Evolutionary conservation across 2,329 filamentous ascomycete species (phyloP), one percentile per base, ranked within the genome.

Genomic region (Triangularia verruculosa): DNA sequence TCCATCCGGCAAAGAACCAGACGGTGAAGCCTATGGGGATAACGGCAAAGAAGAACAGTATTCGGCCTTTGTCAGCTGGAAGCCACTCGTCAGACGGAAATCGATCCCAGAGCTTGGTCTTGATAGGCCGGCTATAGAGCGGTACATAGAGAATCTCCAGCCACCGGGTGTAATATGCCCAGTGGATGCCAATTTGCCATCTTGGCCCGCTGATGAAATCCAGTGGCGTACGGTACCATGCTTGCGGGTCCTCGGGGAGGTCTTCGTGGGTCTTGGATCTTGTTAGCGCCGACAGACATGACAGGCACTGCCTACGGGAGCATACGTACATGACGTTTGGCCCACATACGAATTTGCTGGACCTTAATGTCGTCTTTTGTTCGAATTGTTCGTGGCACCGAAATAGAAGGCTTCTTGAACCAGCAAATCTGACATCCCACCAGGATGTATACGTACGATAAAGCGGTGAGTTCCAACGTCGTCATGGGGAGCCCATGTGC

Each of bases 161-260:
- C 4, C 74, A 52, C 2, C 63, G 52, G 0, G 59, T 59, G 52
- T 69, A 71, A 30, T 70, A 71, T 13, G 30, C 47, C 72, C 71
- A 74, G 30, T 71, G 66, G 0, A 64, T 61, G 30, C 67, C 66
- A 8, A 71, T 60, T 4, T 61, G 57, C 17, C 71, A 70, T 1
- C 54, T 24, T 2, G 64, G 62, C 5, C 57, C 43, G 2, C 61
- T 57, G n/a, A 77, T 64, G n/a, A 76, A 76, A 20, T 77, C 73
- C 1, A 78, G 56, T 0, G 74, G 76, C 0, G 75, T 77, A 9
- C 67, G 68, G 17, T 71, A 67, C 63, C 72, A 77, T 4, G 64
- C 22, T 3, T 68, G 57, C 5, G 34, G 34, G 13, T 39, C 34
- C 17, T 39, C 34, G 0, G 63, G 28, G 22, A 70, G 61, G 2